Percentiles rank a stretch among this genome's conserved stretches.
Evolutionary conservation across 2,329 filamentous ascomycete genomes (phyloP).

Genomic region (Colletotrichum graminicola): DNA sequence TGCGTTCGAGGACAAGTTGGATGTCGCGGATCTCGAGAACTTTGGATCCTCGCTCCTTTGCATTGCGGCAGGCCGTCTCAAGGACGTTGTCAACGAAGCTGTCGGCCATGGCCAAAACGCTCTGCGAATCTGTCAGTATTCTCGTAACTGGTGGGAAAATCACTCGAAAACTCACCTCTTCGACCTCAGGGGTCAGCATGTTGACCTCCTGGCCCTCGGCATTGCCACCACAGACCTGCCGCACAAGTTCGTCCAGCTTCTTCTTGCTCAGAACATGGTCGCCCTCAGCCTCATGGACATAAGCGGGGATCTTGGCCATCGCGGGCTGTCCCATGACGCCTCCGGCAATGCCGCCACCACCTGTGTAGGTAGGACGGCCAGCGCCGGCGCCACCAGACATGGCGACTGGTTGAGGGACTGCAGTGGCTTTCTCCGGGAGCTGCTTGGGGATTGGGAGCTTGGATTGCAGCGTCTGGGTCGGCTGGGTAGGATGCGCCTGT

Average conservation of each 20-base stretch:
- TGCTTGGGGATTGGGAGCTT: constrained; percentile 89
- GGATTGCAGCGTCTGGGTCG: constrained; percentile 57
- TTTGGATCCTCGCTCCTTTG: constrained; percentile 91
- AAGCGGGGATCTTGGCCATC: constrained; percentile 83
- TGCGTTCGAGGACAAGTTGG: constrained; percentile 84
- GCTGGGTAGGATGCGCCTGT: constrained; percentile 63
- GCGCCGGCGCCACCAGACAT: constrained; percentile 72
- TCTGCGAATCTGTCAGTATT: constrained; percentile 61
- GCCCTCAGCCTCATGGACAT: constrained; percentile 90
- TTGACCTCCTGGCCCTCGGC: constrained; percentile 80
- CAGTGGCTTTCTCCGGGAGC: constrained; percentile 75
- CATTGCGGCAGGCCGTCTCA: constrained; percentile 86
- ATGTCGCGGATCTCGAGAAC: constrained; percentile 90
- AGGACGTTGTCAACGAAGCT: constrained; percentile 95
- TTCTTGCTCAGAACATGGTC: constrained; percentile 97
- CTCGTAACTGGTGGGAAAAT: neutral
- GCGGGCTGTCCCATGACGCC: constrained; percentile 91
- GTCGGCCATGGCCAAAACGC: constrained; percentile 88
- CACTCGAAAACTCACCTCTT: constrained; percentile 76
- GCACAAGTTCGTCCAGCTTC: constrained; percentile 94
- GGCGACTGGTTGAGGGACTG: constrained; percentile 78
- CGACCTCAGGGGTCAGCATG: constrained; percentile 88
- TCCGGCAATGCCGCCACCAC: constrained; percentile 80
- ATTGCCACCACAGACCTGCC: constrained; percentile 89
- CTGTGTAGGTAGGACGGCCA: constrained; percentile 85